phyloP scores from a whole-genome alignment of 352 stramenopile genomes.

The Phytopythium aichiense region DNA sequence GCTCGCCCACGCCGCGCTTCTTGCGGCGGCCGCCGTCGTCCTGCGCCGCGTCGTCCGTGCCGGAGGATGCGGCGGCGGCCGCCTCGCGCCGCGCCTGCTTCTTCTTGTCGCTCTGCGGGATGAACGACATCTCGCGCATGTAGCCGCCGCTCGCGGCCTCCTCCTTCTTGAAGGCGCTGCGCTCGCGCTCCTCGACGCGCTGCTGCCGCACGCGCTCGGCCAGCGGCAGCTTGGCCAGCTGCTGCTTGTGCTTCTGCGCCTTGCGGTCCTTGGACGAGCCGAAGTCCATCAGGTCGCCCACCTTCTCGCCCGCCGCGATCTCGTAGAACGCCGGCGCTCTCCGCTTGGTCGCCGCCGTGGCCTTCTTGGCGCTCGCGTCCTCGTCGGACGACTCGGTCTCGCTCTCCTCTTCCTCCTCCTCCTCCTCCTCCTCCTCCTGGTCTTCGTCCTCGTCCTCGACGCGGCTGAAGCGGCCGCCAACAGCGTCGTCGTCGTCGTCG shows the following conservation, averaged over 20 bases:
- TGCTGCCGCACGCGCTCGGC: conserved; percentile 74
- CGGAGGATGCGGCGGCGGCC: conserved; percentile 7
- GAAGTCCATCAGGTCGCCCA: conserved; percentile 78
- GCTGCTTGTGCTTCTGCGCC: conserved; percentile 72
- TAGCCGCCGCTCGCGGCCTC: conserved; percentile 51
- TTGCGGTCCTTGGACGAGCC: conserved; percentile 59
- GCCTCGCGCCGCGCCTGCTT: conserved; percentile 43
- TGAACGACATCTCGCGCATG: conserved; percentile 81
- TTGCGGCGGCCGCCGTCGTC: conserved; percentile 49
- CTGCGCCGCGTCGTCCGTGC: conserved; percentile 9
- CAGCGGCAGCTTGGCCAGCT: conserved; percentile 74
- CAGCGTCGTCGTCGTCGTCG: conserved; percentile 39
- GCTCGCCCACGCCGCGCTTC: conserved; percentile 75
- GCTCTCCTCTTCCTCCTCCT: conserved; percentile 52
- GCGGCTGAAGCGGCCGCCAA: conserved; percentile 61
- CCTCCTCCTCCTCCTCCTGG: conserved; percentile 72
- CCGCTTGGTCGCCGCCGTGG: conserved; percentile 11
- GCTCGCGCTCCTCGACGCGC: conserved; percentile 67
- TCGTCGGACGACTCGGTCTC: conserved; percentile 10
- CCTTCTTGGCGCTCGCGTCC: conserved; percentile 6
- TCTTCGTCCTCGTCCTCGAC: conserved; percentile 65
- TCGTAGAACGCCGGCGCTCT: conserved; percentile 84
- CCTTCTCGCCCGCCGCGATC: conserved; percentile 77
- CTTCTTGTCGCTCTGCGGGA: conserved; percentile 52
- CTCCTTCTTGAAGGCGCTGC: conserved; percentile 83